These are phyloP conservation scores for Barbatosphaeria neglecta DNA, from an alignment of 495 filamentous ascomycete species.

Conservation along the genomic window DNA sequence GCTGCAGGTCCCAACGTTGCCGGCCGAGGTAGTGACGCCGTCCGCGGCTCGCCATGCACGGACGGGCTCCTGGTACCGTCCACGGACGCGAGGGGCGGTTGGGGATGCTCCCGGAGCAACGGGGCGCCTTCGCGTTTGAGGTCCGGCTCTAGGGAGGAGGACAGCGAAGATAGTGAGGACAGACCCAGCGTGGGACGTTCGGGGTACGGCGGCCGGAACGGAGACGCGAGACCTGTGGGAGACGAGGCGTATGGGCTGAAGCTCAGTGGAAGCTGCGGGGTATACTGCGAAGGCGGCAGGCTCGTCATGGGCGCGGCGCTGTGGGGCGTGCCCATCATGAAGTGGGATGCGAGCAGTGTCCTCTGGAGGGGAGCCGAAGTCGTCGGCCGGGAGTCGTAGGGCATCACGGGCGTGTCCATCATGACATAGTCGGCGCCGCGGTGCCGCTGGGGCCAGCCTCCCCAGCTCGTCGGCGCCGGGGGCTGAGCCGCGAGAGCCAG, in stretches of 20 bases:
- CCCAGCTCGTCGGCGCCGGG: slow-evolving; percentile 22
- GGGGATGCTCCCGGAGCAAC: background rate
- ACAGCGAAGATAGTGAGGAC: too few species aligned
- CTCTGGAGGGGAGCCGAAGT: slow-evolving; percentile 17
- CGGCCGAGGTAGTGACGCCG: slow-evolving; percentile 4
- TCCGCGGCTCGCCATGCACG: slow-evolving; percentile 26
- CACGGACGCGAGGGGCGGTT: background rate
- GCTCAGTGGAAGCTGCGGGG: slow-evolving; percentile 15
- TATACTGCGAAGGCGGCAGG: slow-evolving; percentile 22
- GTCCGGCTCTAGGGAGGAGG: slow-evolving; percentile 3
- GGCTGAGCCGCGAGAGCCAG: slow-evolving; percentile 28
- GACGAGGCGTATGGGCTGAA: slow-evolving; percentile 23
- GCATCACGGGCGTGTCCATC: slow-evolving; percentile 22
- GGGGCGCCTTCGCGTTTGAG: background rate
- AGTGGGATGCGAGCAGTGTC: slow-evolving; percentile 16
- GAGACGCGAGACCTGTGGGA: slow-evolving; percentile 12
- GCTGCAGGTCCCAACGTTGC: slow-evolving; percentile 4
- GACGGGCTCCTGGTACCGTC: slow-evolving; percentile 20
- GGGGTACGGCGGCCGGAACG: slow-evolving; percentile 24
- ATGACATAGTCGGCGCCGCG: slow-evolving; percentile 20
- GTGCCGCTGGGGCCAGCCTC: slow-evolving; percentile 29
- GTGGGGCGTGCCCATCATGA: slow-evolving; percentile 21
- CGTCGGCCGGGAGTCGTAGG: slow-evolving; percentile 19
- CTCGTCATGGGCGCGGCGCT: slow-evolving; percentile 21
- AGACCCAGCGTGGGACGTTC: slow-evolving; percentile 17